Base-by-base conservation (phyloP, 2,329 filamentous ascomycete genomes). In the Fusarium pseudocircinatum region DNA sequence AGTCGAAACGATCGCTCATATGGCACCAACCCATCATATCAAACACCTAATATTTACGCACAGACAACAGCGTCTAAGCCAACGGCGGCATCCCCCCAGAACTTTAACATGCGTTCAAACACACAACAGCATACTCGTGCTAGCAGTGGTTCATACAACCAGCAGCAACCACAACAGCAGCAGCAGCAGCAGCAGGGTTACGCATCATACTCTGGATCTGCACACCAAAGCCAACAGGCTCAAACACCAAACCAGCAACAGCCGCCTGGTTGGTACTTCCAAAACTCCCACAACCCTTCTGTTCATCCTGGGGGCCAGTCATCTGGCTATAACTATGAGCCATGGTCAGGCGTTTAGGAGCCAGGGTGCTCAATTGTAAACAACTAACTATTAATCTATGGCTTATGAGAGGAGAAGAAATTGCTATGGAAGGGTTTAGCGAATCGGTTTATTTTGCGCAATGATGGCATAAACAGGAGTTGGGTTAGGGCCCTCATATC, bases 191-290 rank as follows among this genome's bases (percentile, higher is more conserved):
- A 75, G 20, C 43, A 67, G 24, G 63, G 60, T 24, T 75, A 75
- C 46, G 44, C 64, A 16, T 60, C 70, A 15, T 74, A 76, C 54
- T 61, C 73, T 43, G 62, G 66, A 7, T 60, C 69, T 44, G 40
- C 67, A 36, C 69, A 76, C 39, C 73, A 76, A 40, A 68, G 69
- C n/a, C 63, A 77, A 32, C 72, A 74, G 37, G 60, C 53, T 15
- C 75, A 77, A 37, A 43, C 67, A 49, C 20, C 63, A 14, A 65
- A 62, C 49, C 75, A 77, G 60, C 63, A 74, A 39, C 64, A 74
- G 24, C 59, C 74, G 36, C 37, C 70, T 13, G 58, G 63, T 50
- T 81, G 79, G 79, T 79, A 79, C 49, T 81, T 76, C n/a, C 76
- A 76, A 60, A 70, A 73, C 37, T 64, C 71, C 1, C 69, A 71